Conservation (phyloP, 2,329 filamentous ascomycete genomes). For the Cylindrodendrum hubeiense region DNA sequence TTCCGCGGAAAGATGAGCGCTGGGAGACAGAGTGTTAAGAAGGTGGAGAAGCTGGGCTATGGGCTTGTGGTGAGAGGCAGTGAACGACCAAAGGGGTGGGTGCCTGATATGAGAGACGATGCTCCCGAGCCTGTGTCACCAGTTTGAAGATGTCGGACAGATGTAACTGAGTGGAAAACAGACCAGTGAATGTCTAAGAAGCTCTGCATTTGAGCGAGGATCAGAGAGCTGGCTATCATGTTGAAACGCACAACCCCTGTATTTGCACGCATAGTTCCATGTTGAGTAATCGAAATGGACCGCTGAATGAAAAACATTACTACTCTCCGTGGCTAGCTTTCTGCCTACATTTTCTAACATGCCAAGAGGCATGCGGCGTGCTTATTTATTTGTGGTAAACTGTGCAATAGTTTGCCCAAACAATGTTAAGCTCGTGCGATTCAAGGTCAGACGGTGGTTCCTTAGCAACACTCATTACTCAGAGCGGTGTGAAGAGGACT, state of each 20-base stretch:
- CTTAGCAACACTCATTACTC: no score
- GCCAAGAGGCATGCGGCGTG: neutral
- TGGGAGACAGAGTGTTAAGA: constrained; percentile 89
- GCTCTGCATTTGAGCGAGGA: neutral
- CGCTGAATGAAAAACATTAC: neutral
- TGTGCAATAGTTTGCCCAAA: no score
- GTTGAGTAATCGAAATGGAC: neutral
- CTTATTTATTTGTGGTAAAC: neutral
- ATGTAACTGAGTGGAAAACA: neutral
- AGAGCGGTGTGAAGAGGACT: no score
- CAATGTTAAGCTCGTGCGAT: no score
- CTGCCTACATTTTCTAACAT: neutral
- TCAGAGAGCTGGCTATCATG: no score
- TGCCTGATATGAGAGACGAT: constrained; percentile 76
- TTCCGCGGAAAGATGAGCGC: constrained; percentile 85
- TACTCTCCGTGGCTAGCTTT: neutral
- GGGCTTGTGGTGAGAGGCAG: constrained; percentile 88
- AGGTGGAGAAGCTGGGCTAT: constrained; percentile 93
- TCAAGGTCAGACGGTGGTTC: no score
- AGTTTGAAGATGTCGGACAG: neutral
- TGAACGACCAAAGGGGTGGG: constrained; percentile 92
- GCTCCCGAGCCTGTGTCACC: constrained; percentile 47
- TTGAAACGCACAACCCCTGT: neutral
- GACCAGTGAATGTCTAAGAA: neutral
- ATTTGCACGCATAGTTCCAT: neutral